These are phyloP conservation scores for Rhizomucor miehei DNA, from an alignment of 371 early-diverging fungal genomes.

Conservation along the genomic window DNA sequence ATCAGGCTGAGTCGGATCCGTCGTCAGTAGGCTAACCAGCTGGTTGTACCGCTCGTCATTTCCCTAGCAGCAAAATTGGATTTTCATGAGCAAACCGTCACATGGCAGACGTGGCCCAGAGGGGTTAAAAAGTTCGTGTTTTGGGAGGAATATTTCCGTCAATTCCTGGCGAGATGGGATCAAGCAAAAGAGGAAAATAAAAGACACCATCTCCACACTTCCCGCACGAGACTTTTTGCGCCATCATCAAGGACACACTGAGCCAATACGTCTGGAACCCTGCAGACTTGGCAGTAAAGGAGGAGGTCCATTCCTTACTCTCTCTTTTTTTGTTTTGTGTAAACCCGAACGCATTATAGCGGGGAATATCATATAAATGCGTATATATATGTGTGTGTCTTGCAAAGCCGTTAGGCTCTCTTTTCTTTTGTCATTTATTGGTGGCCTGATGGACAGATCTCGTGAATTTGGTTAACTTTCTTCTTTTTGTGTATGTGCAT, in stretches of 20 bases:
- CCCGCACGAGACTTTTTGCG: constrained; percentile 10
- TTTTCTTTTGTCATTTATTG: constrained; percentile 1
- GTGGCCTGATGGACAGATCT: neutral
- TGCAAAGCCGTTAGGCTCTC: neutral
- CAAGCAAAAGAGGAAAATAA: constrained; percentile 1
- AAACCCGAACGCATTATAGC: too few species aligned
- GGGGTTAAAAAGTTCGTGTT: constrained; percentile 6
- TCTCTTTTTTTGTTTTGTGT: constrained; percentile 1
- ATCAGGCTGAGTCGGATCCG: constrained; percentile 37
- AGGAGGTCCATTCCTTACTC: constrained; percentile 4
- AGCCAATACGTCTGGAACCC: constrained; percentile 1
- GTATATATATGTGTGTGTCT: neutral
- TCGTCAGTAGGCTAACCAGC: constrained; percentile 43
- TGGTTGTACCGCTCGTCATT: constrained; percentile 49
- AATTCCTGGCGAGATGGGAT: constrained; percentile 14
- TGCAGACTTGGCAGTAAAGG: constrained; percentile 1
- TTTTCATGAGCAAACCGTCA: neutral
- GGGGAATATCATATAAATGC: too few species aligned
- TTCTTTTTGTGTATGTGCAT: constrained; percentile 2
- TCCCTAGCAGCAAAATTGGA: constrained; percentile 38
- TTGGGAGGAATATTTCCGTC: constrained; percentile 21
- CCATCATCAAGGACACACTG: constrained; percentile 2
- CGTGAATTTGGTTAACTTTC: constrained; percentile 5
- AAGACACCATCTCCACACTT: constrained; percentile 2
- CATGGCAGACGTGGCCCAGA: neutral